These are phyloP conservation scores for Fusarium penzigii DNA, from an alignment of 2,329 filamentous ascomycete species.

Conservation along the genomic window DNA sequence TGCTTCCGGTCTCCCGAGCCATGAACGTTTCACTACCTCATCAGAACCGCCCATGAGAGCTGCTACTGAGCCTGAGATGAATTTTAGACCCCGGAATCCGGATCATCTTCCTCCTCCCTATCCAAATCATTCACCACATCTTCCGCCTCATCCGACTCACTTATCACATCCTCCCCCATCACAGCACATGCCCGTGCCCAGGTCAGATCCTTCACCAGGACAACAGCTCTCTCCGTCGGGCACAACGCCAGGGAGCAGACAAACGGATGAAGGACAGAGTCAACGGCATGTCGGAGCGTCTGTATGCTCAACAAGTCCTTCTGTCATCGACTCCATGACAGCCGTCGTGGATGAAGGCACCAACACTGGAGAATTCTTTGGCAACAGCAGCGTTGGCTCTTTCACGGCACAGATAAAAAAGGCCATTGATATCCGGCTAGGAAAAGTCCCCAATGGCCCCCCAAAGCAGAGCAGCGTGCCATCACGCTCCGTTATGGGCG, in stretches of 20 bases:
- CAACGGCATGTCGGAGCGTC: constrained; percentile 15
- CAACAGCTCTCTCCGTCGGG: constrained; percentile 12
- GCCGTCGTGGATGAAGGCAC: constrained; percentile 43
- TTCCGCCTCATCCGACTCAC: not conserved
- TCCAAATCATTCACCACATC: not conserved
- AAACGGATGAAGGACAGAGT: constrained; percentile 2
- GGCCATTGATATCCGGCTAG: constrained; percentile 38
- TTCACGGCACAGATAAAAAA: constrained; percentile 49
- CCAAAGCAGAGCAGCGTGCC: not conserved
- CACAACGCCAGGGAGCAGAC: constrained; percentile 10
- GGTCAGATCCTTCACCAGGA: not conserved
- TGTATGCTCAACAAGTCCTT: constrained; percentile 25
- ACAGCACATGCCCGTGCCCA: not conserved
- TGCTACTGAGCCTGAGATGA: not conserved
- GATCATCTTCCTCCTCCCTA: not conserved
- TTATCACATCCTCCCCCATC: too few relatives aligned
- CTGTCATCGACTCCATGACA: constrained; percentile 47
- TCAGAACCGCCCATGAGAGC: not conserved
- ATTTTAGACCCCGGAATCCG: not conserved
- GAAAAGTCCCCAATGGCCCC: constrained; percentile 9
- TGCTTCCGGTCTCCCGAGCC: not conserved
- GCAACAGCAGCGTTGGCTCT: constrained; percentile 47
- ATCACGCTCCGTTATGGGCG: not conserved
- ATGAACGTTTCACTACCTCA: not conserved
- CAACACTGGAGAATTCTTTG: constrained; percentile 45